These are phyloP conservation scores for Phytophthora tubulina DNA, from an alignment of 352 stramenopile species.

Conservation along the genomic window DNA sequence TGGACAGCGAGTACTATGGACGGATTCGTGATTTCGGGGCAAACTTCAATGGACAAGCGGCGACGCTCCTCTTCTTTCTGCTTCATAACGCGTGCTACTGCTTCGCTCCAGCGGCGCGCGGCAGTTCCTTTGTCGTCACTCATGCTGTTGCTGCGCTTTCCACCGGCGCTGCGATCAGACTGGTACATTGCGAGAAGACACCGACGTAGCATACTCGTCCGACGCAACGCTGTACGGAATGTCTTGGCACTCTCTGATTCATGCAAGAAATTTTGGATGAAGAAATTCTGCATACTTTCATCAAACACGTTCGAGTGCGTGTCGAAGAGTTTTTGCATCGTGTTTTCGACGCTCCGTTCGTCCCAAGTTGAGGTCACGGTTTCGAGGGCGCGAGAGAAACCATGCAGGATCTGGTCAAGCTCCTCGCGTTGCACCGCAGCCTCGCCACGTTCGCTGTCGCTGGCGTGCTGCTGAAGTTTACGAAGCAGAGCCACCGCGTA, in stretches of 20 bases:
- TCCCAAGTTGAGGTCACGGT: slow-evolving; percentile 51
- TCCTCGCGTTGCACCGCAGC: slow-evolving; percentile 58
- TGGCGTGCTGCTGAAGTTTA: slow-evolving; percentile 58
- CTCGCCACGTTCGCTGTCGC: slow-evolving; percentile 41
- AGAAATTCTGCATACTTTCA: slow-evolving; percentile 86
- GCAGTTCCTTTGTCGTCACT: slow-evolving; percentile 35
- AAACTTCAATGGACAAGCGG: slow-evolving; percentile 58
- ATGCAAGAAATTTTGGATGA: slow-evolving; percentile 89
- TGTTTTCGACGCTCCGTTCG: slow-evolving; percentile 59
- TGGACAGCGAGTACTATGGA: slow-evolving; percentile 59
- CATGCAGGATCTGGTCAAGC: slow-evolving; percentile 68
- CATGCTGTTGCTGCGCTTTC: slow-evolving; percentile 37
- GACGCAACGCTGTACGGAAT: slow-evolving; percentile 70
- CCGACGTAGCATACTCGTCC: slow-evolving; percentile 77
- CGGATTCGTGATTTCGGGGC: slow-evolving; percentile 62
- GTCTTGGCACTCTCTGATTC: slow-evolving; percentile 78
- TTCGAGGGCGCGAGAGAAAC: slow-evolving; percentile 69
- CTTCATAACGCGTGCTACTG: slow-evolving; percentile 45
- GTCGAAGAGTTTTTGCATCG: slow-evolving; percentile 79
- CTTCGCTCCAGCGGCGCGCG: slow-evolving; percentile 51
- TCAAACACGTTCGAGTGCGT: slow-evolving; percentile 88
- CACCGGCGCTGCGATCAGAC: slow-evolving; percentile 29
- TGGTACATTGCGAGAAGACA: slow-evolving; percentile 82
- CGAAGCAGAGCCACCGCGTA: slow-evolving; percentile 66
- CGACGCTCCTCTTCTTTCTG: slow-evolving; percentile 50